Base-by-base conservation (phyloP, 164 flowering plant species). In the Liquidambar formosana region DNA sequence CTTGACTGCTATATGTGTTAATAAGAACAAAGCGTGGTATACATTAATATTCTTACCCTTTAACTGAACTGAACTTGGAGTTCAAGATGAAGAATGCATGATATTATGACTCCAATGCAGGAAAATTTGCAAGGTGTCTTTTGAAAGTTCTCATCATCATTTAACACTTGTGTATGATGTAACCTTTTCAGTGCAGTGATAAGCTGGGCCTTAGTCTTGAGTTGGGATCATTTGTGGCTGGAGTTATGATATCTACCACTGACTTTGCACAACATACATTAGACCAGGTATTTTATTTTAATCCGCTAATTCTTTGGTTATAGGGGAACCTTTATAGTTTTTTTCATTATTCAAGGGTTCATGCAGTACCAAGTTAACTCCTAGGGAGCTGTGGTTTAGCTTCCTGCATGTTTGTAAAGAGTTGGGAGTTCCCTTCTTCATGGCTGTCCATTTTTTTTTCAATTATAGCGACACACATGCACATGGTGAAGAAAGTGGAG, bases 221-320 rank as follows among this genome's bases (percentile, higher is more conserved):
- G 81, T 73, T 95, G 83, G 99, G 99, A 65, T 95, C 99, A 63
- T 95, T 95, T 83, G 87, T 84, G 46, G 99, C 99, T 76, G 99
- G 99, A 41, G 92, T 95, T 51, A 93, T 95, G 99, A 86, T 95
- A 77, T 91, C 99, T 28, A 95, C 96, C 38, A 88, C 99, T 56
- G 99, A 93, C 65, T 86, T 92, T 84, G 97, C 92, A 21, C 89
- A 89, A 64, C 97, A 93, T 83, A 93, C 99, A 58, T 75, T 88
- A 56, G 96, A 89, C 59, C 97, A 95, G 97, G 99, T 95, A 86
- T 11, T 41, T 33, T 33, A 2, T 33, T 33, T 33, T 33, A 2
- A 2, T 33, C 41, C 41, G 6, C 6, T 33, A 2, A 33, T 33
- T 33, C 41, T 33, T 33, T 33, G 41, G 6, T 33, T 33, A 2